A percentile compares a stretch with the other conserved stretches of the same genome.
phyloP scores from a whole-genome alignment of 2,329 filamentous ascomycete species.

The Elsinoe australis region DNA sequence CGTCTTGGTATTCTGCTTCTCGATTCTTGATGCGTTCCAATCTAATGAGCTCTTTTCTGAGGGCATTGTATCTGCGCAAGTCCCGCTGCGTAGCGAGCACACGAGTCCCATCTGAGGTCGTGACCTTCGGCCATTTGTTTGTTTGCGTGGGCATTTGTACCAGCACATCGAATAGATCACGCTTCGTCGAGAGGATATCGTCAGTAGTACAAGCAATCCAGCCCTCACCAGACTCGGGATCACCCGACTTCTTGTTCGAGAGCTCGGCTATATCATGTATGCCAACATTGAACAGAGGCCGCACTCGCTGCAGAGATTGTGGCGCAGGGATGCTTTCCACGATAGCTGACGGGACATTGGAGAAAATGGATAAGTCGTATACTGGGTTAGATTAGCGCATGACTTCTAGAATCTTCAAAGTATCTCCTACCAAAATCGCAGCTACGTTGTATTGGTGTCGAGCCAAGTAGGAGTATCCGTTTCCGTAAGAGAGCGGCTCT shows the following conservation, averaged over 20 bases:
- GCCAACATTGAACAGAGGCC: slow-evolving; percentile 85
- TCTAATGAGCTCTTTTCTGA: slow-evolving; percentile 53
- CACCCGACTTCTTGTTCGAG: slow-evolving; percentile 45
- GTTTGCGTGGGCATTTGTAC: slow-evolving; percentile 62
- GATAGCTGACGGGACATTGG: slow-evolving; percentile 72
- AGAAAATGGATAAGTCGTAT: slow-evolving; percentile 87
- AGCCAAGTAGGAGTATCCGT: slow-evolving; percentile 76
- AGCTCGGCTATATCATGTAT: slow-evolving; percentile 86
- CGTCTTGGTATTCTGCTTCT: slow-evolving; percentile 24
- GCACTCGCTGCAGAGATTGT: slow-evolving; percentile 56
- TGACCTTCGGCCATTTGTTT: slow-evolving; percentile 63
- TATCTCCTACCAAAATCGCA: slow-evolving; percentile 73
- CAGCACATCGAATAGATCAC: slow-evolving; percentile 79
- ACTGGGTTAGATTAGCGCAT: slow-evolving; percentile 46
- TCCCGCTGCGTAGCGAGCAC: slow-evolving; percentile 88
- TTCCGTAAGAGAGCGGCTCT: slow-evolving; percentile 79
- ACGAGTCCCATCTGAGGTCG: slow-evolving; percentile 52
- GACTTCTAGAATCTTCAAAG: background rate
- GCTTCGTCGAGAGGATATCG: slow-evolving; percentile 81
- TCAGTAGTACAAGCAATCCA: slow-evolving; percentile 97
- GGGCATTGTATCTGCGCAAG: slow-evolving; percentile 65
- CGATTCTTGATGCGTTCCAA: slow-evolving; percentile 32
- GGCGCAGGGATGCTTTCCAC: slow-evolving; percentile 55
- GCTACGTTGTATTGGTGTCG: slow-evolving; percentile 73
- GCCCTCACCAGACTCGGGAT: slow-evolving; percentile 38